Base-by-base conservation (phyloP, 306 rosid species). In the Lablab purpureus region DNA sequence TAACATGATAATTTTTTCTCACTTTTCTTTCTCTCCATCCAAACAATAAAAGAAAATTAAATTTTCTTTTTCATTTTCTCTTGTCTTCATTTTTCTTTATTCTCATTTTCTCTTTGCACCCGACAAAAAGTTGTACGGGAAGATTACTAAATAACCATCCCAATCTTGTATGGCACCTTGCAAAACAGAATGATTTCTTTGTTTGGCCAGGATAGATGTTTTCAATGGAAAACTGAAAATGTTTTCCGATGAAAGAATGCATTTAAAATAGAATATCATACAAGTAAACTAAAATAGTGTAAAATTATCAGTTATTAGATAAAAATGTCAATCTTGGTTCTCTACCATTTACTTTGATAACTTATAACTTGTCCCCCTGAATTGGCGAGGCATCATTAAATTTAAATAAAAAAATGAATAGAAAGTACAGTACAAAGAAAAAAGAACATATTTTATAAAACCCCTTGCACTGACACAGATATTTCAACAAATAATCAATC, bases 191-290 rank as follows among this genome's bases (percentile, higher is more conserved):
- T 54, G 58, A 54, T 4, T 25, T 30, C 8, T 28, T 62, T 13
- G 37, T 32, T 21, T 50, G 65, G 30, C 71, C 63, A 9, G 40
- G 12, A 55, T 78, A 68, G 17, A 66, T 5, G n/a, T 51, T 51
- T 50, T 50, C 73, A 49, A 17, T 5, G 9, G 59, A 54, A 67
- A 23, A 11, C 27, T 13, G 25, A 27, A 36, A 54, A 56, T 27
- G 62, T 69, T 13, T 78, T 78, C 49, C n/a, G 12, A 69, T n/a
- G 40, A 56, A 69, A 28, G 40, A 79, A 79, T 19, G 49, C 64
- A 37, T 22, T 21, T 59, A 5, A 46, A 32, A 68, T 43, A 56
- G 58, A 55, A 46, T 43, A 7, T 30, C 47, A 49, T 6, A 71
- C 4, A 65, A 76, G 14, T 49, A 34, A 37, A 34, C 1, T 34